Evolutionary conservation across 441 rosid species (phyloP).

Genomic region (Breynia disticha): DNA sequence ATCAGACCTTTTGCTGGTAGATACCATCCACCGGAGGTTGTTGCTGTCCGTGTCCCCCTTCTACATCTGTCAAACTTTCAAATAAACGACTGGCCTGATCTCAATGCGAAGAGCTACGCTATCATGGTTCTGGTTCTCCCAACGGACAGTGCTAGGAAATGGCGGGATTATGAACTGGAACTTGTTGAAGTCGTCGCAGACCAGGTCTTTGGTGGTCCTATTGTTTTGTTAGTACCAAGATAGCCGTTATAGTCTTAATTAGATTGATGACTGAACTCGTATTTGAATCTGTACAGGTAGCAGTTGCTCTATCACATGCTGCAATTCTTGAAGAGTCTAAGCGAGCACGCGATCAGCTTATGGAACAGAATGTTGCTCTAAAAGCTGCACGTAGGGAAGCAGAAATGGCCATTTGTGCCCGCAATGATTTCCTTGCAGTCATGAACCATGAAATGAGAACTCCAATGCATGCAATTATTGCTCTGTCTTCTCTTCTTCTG

Average conservation of each 20-base stretch:
- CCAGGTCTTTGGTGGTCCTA: constrained; percentile 44
- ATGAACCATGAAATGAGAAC: constrained; percentile 98
- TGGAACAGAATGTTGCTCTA: constrained; percentile 69
- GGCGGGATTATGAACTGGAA: constrained; percentile 89
- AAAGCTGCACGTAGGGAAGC: constrained; percentile 76
- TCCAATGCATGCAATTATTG: constrained; percentile 79
- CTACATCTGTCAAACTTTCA: constrained; percentile 72
- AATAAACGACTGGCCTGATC: constrained; percentile 76
- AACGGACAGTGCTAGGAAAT: constrained; percentile 61
- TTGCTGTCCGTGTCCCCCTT: constrained; percentile 91
- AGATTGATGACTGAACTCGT: not conserved
- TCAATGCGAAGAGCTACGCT: constrained; percentile 65
- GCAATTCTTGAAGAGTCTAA: constrained; percentile 89
- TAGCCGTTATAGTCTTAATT: not conserved
- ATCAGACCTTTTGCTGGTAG: constrained; percentile 56
- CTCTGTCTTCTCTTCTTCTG: constrained; percentile 76
- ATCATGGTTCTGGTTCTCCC: constrained; percentile 90
- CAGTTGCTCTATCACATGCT: constrained; percentile 96
- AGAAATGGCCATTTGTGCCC: constrained; percentile 79
- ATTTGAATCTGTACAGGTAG: constrained; percentile 42
- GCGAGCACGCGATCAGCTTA: constrained; percentile 79
- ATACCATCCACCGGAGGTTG: constrained; percentile 61
- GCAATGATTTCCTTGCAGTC: constrained; percentile 89
- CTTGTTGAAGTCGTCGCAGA: constrained; percentile 92
- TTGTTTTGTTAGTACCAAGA: not conserved